Evolutionary conservation across 2,329 filamentous ascomycete species (phyloP), one percentile per base, ranked within the genome.

Genomic region (Myotisia sp.): DNA sequence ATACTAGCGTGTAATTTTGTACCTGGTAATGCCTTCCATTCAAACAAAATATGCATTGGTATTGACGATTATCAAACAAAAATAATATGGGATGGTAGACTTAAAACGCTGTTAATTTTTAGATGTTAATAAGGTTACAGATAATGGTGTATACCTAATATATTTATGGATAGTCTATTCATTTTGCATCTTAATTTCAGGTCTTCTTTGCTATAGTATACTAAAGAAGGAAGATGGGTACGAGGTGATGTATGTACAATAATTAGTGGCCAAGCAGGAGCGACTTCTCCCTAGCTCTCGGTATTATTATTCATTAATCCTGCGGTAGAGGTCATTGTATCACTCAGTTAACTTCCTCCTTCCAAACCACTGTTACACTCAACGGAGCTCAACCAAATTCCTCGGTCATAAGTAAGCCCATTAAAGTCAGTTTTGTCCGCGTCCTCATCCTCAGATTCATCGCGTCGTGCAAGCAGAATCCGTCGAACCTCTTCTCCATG

Each of bases 1-100:
- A 81, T 53, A 27, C 21, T 24, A 18, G 16, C 12, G 19, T 32
- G 16, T 38, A 31, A 16, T 34, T 19, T n/a, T 17, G 19, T 2
- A 22, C n/a, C n/a, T n/a, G n/a, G n/a, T n/a, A n/a, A n/a, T n/a
- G n/a, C n/a, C n/a, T n/a, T n/a, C n/a, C n/a, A n/a, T n/a, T n/a
- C n/a, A n/a, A n/a, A n/a, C n/a, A n/a, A n/a, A n/a, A n/a, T n/a
- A n/a, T n/a, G n/a, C n/a, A n/a, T n/a, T n/a, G n/a, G n/a, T n/a
- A n/a, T n/a, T n/a, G n/a, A n/a, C n/a, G n/a, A n/a, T n/a, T n/a
- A n/a, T n/a, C n/a, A n/a, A n/a, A n/a, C n/a, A n/a, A n/a, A n/a
- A n/a, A n/a, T n/a, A n/a, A n/a, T n/a, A n/a, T n/a, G n/a, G n/a
- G n/a, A n/a, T n/a, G n/a, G n/a, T n/a, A n/a, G n/a, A n/a, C n/a